Conservation (phyloP, 2,329 filamentous ascomycete species). For the Monosporascus sp. region DNA sequence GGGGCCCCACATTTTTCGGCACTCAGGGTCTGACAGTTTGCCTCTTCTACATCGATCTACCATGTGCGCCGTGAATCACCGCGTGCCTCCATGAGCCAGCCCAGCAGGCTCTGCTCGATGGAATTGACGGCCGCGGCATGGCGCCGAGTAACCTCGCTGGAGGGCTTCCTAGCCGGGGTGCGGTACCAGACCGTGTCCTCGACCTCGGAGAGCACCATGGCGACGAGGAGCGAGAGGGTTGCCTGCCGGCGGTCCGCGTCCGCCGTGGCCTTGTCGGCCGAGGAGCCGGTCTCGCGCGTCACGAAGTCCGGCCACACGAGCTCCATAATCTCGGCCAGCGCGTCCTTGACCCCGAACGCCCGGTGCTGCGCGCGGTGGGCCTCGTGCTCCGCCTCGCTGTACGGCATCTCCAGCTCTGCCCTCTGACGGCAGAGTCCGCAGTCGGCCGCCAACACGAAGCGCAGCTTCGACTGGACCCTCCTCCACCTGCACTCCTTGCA, state of each 20-base stretch:
- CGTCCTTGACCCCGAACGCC: constrained; percentile 5
- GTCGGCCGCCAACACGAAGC: constrained; percentile 11
- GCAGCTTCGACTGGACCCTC: constrained; percentile 8
- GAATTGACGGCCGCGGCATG: constrained; percentile 8
- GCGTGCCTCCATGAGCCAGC: constrained; percentile 9
- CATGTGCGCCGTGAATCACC: constrained; percentile 14
- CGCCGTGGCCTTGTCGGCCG: constrained; percentile 6
- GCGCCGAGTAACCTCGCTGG: constrained; percentile 8
- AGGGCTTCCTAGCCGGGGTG: constrained; percentile 8
- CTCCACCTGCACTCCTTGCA: constrained; percentile 21
- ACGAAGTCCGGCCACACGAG: constrained; percentile 18
- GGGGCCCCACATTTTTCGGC: no score
- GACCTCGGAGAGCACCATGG: constrained; percentile 16
- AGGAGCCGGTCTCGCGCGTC: constrained; percentile 12
- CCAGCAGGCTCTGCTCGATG: constrained; percentile 12
- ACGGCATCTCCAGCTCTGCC: constrained; percentile 1
- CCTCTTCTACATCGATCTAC: constrained; percentile 5
- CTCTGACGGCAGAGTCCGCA: constrained; percentile 15
- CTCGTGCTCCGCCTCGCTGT: constrained; percentile 10
- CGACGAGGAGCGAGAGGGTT: constrained; percentile 15
- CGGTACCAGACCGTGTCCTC: constrained; percentile 18
- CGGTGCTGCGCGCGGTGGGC: constrained; percentile 15
- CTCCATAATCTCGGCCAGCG: constrained; percentile 8
- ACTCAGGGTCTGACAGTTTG: no score
- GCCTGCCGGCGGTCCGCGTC: constrained; percentile 15